phyloP scores from a whole-genome alignment of 2,329 filamentous ascomycete species.

The Pseudogymnoascus sp. region DNA sequence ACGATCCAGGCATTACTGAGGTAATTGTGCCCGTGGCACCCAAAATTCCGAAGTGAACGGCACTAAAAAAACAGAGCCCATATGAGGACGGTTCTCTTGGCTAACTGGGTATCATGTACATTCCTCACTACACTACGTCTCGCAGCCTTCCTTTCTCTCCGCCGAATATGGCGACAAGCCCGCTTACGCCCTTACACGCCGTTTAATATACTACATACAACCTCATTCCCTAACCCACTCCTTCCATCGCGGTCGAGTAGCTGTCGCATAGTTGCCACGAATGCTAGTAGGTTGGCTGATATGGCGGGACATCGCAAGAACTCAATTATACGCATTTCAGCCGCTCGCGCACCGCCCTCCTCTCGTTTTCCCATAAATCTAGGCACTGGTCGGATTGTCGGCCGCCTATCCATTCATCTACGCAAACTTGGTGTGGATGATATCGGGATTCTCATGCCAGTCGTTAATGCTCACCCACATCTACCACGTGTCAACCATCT shows the following conservation, averaged over 20 bases:
- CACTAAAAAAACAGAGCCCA: not conserved
- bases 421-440: constrained; percentile 97
- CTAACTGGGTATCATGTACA: constrained; percentile 6
- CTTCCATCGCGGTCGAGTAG: not conserved
- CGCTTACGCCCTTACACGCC: not conserved
- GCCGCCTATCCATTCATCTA: constrained; percentile 31
- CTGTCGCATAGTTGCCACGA: not conserved
- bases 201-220: constrained; percentile 2
- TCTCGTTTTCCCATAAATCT: not conserved
- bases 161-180: not conserved
- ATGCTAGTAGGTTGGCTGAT: not conserved
- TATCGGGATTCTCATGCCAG: constrained; percentile 99
- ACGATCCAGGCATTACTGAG: not conserved
- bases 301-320: not conserved
- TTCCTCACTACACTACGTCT: not conserved
- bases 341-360: not conserved
- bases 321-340: not conserved
- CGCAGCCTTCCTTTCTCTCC: not conserved
- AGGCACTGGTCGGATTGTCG: not conserved
- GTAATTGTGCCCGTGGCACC: not conserved
- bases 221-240: not conserved
- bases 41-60: not conserved
- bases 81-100: not conserved
- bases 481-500: constrained; percentile 37
- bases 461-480: constrained; percentile 99